These are phyloP conservation scores for Paraconiothyrium sp. DNA, from an alignment of 2,329 filamentous ascomycete species.

Conservation along the genomic window DNA sequence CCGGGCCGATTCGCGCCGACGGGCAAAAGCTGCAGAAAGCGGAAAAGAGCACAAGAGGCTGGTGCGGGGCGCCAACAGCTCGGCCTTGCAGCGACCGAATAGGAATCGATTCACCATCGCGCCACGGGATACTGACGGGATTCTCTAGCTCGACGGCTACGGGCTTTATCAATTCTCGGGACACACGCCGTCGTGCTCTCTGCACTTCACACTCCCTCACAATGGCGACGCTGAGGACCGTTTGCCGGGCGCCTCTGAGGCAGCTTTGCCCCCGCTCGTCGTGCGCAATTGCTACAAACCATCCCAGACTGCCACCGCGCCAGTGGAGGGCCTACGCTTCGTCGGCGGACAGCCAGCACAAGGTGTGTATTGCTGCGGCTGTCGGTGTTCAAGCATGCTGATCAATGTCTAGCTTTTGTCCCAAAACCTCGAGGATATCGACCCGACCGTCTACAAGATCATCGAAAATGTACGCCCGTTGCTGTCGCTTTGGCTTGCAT, in stretches of 20 bases:
- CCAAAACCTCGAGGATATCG: constrained; percentile 80
- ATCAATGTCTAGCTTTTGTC: constrained; percentile 73
- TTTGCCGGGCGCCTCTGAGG: constrained; percentile 51
- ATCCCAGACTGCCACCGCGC: constrained; percentile 41
- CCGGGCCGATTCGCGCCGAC: constrained; percentile 25
- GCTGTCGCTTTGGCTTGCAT: constrained; percentile 21
- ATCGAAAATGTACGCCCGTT: constrained; percentile 77
- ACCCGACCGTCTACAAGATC: constrained; percentile 87
- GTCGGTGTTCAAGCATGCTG: constrained; percentile 17
- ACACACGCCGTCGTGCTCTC: constrained; percentile 25
- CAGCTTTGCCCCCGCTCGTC: constrained; percentile 41
- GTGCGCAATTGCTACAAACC: constrained; percentile 40
- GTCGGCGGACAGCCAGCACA: constrained; percentile 59
- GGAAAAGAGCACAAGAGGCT: constrained; percentile 17
- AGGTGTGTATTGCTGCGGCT: constrained; percentile 43
- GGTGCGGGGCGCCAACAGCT: constrained; percentile 12
- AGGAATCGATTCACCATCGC: constrained; percentile 30
- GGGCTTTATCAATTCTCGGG: constrained; percentile 3
- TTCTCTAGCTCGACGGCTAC: not conserved
- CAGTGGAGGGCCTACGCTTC: constrained; percentile 54
- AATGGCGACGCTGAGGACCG: constrained; percentile 55
- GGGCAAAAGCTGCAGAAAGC: constrained; percentile 21
- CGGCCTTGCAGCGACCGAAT: constrained; percentile 9
- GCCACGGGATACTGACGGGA: constrained; percentile 14
- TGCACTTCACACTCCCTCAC: constrained; percentile 39